Evolutionary conservation across 192 early-diverging fungal genomes (phyloP).

Genomic region (Coemansia sp.): DNA sequence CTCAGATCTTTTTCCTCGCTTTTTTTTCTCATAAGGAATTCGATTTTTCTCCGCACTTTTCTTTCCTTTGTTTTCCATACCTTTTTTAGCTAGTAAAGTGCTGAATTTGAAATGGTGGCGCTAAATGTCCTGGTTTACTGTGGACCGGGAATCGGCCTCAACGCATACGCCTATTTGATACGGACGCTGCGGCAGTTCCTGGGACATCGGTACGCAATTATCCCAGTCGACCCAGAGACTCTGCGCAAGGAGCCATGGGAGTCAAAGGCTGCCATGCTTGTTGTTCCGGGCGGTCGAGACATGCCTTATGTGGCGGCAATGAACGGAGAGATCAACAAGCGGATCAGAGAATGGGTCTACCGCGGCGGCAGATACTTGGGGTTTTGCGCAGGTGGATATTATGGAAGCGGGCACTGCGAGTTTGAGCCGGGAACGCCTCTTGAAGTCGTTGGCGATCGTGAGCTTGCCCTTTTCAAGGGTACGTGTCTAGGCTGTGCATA

Average conservation of each 20-base stretch:
- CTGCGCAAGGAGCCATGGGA: slow-evolving; percentile 84
- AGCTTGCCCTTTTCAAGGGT: slow-evolving; percentile 71
- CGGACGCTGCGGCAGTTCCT: slow-evolving; percentile 74
- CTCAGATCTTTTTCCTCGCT: no score
- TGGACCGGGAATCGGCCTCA: slow-evolving; percentile 46
- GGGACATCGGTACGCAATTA: slow-evolving; percentile 83
- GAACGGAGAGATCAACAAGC: slow-evolving; percentile 60
- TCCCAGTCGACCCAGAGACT: slow-evolving; percentile 72
- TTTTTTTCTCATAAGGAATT: no score
- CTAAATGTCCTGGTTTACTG: slow-evolving; percentile 55
- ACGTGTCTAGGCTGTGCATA: slow-evolving; percentile 71
- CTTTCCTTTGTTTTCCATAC: background rate
- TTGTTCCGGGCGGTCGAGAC: slow-evolving; percentile 90
- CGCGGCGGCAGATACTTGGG: slow-evolving; percentile 87
- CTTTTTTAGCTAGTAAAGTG: background rate
- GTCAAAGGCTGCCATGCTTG: slow-evolving; percentile 78
- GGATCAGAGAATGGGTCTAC: slow-evolving; percentile 67
- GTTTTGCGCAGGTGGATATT: slow-evolving; percentile 92
- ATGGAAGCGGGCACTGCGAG: slow-evolving; percentile 65
- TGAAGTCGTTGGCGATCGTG: slow-evolving; percentile 72
- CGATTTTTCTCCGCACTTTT: background rate
- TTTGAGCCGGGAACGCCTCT: slow-evolving; percentile 70
- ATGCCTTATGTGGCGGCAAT: slow-evolving; percentile 75
- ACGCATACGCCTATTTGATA: slow-evolving; percentile 33
- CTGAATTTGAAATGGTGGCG: slow-evolving; percentile 15